Percentiles rank a stretch among this genome's conserved stretches.
Evolutionary conservation across 768 basidiomycete species (phyloP).

Genomic region (Amanita rubescens): DNA sequence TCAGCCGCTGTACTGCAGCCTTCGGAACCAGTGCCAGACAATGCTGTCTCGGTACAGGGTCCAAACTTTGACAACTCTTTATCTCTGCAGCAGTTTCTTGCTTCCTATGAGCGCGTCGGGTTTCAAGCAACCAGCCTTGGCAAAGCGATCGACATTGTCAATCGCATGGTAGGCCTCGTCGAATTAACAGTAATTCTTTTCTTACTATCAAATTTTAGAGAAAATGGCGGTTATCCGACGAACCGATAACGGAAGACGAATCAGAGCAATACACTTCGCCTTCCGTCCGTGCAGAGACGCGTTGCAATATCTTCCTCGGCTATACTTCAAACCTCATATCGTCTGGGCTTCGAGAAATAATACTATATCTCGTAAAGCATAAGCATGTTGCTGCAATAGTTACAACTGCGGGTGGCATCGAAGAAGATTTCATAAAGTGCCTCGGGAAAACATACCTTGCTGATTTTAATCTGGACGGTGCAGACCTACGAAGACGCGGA

Average conservation of each 20-base stretch:
- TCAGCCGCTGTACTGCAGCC: conserved; percentile 73
- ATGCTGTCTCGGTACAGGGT: conserved; percentile 70
- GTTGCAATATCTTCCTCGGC: conserved; percentile 88
- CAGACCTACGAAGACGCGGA: conserved; percentile 78
- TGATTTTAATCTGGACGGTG: conserved; percentile 89
- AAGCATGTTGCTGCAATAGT: conserved; percentile 85
- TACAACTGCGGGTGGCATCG: conserved; percentile 96
- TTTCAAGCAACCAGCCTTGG: conserved; percentile 96
- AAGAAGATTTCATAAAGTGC: conserved; percentile 99
- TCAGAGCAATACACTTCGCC: conserved; percentile 54
- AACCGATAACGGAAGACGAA: conserved; percentile 65
- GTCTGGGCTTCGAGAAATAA: conserved; percentile 90
- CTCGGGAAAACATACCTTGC: conserved; percentile 94
- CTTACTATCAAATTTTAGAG: conserved; percentile 38
- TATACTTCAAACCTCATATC: conserved; percentile 99
- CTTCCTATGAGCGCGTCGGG: conserved; percentile 83
- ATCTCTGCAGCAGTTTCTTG: conserved; percentile 62
- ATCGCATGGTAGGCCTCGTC: conserved; percentile 67
- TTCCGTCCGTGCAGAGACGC: conserved; percentile 57
- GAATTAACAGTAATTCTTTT: neutral
- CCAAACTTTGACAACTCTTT: conserved; percentile 75
- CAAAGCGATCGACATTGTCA: conserved; percentile 81
- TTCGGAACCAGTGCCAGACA: conserved; percentile 62
- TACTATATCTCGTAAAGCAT: conserved; percentile 89
- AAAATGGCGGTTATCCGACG: conserved; percentile 84